Evolutionary conservation across 148 eudicot genomes (phyloP), one percentile per base, ranked within the genome.

Genomic region (Pharnaceum exiguum): DNA sequence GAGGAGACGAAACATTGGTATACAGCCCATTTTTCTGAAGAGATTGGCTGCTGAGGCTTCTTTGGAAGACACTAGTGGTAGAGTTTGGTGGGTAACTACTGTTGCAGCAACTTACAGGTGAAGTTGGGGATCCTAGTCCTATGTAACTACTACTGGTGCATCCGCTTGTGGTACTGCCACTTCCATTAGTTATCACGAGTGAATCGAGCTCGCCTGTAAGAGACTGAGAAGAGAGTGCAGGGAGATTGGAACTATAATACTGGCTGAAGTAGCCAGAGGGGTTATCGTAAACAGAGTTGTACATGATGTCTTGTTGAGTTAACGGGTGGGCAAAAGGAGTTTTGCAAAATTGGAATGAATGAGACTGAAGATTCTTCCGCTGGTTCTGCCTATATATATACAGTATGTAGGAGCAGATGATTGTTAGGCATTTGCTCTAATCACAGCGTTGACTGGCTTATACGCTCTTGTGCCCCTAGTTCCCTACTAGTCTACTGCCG

Each of bases 31-130:
- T 78, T 40, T 63, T 70, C 18, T 55, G 75, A 25, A 86, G 75
- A 18, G 90, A 81, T 54, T 74, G 84, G 60, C 85, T 86, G 48
- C 84, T 80, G 36, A 70, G 40, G 77, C 81, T 82, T 64, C 81
- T 62, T 51, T 73, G 87, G 28, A 75, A 55, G 59, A 80, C 21
- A 46, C 45, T 51, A 33, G 37, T 40, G 6, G 69, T 19, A 43
- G 74, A n/a, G 57, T 55, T 46, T 12, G 38, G 47, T 30, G 53
- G 63, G 29, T 70, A 54, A 57, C 63, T 70, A 27, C 74, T 70
- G 44, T 62, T 70, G 57, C 64, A 62, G 44, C 56, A 55, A 37
- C 74, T 63, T 32, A 70, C 37, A 57, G 74, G 69, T 15, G 74
- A 70, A 70, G 24, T 70, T 40, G 69, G 74, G 40, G 74, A 70